Evolutionary conservation across 2,329 filamentous ascomycete genomes (phyloP).

Genomic region (Aspergillus unguis): DNA sequence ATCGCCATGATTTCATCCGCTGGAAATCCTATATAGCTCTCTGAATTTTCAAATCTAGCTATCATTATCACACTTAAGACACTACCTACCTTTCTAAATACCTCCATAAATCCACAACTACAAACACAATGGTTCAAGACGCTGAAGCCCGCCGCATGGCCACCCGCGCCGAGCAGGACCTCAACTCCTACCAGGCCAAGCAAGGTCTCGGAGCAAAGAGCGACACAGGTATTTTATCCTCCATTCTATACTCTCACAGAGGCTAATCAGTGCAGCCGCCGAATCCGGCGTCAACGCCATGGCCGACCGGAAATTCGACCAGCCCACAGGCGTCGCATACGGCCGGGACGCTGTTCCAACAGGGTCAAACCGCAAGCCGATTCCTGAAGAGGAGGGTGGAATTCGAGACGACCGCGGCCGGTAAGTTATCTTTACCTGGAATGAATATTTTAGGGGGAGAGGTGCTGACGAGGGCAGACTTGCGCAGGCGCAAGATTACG

Average conservation of each 20-base stretch:
- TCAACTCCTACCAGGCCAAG: constrained; percentile 41
- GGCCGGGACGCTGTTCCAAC: constrained; percentile 34
- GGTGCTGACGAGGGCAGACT: constrained; percentile 21
- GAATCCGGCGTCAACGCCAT: constrained; percentile 44
- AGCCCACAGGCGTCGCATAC: constrained; percentile 32
- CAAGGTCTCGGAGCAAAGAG: constrained; percentile 38
- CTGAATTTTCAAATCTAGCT: neutral
- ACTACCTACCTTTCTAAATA: neutral
- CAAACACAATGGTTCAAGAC: neutral
- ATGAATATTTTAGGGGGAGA: constrained; percentile 1
- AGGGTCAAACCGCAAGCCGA: constrained; percentile 38
- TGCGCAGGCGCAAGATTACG: constrained; percentile 36
- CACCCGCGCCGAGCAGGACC: constrained; percentile 37
- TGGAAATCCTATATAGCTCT: neutral
- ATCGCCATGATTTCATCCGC: constrained; percentile 26
- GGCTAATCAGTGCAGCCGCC: constrained; percentile 22
- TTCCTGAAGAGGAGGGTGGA: constrained; percentile 43
- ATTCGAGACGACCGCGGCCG: constrained; percentile 36
- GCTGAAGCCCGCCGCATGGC: constrained; percentile 20
- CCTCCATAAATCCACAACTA: neutral
- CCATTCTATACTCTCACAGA: too few species aligned
- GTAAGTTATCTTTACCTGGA: constrained; percentile 22
- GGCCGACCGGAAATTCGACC: constrained; percentile 36
- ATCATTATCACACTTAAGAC: neutral
- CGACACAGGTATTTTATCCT: constrained; percentile 36